These are phyloP conservation scores for Plasmodiophora brassicae DNA, from an alignment of 208 protist genomes.

Conservation along the genomic window DNA sequence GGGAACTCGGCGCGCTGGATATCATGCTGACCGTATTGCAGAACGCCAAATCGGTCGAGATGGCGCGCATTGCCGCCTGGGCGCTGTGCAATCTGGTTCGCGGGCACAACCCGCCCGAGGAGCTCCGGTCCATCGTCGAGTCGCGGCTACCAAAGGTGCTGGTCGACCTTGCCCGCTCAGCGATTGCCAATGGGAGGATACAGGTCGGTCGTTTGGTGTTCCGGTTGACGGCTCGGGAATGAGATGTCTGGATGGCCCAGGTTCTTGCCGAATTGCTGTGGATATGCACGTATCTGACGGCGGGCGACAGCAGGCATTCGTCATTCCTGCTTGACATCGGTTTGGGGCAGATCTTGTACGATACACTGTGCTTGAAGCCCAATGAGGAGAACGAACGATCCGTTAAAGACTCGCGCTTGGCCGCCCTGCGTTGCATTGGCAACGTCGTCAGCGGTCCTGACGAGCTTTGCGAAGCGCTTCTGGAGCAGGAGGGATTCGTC, in stretches of 20 bases:
- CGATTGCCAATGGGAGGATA: background rate
- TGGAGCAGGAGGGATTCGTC: background rate
- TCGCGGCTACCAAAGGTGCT: background rate
- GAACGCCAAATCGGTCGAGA: background rate
- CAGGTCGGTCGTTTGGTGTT: too few relatives aligned
- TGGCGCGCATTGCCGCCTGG: background rate
- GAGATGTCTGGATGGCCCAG: too few relatives aligned
- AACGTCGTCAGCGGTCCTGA: constrained; percentile 5
- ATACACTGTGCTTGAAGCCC: background rate
- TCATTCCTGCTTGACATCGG: background rate
- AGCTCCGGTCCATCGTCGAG: background rate
- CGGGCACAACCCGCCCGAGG: background rate
- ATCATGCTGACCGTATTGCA: background rate
- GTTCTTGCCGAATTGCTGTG: constrained; percentile 5
- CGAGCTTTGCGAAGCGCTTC: background rate
- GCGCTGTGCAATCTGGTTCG: background rate
- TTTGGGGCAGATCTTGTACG: background rate
- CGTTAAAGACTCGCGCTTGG: background rate
- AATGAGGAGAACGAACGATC: background rate
- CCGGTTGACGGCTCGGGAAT: too few relatives aligned
- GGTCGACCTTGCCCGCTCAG: background rate
- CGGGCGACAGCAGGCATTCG: background rate
- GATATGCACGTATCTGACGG: constrained; percentile 17
- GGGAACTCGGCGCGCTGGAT: background rate
- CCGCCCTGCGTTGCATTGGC: background rate